phyloP scores from a whole-genome alignment of 208 protist species.

The Leishmania tarentolae region DNA sequence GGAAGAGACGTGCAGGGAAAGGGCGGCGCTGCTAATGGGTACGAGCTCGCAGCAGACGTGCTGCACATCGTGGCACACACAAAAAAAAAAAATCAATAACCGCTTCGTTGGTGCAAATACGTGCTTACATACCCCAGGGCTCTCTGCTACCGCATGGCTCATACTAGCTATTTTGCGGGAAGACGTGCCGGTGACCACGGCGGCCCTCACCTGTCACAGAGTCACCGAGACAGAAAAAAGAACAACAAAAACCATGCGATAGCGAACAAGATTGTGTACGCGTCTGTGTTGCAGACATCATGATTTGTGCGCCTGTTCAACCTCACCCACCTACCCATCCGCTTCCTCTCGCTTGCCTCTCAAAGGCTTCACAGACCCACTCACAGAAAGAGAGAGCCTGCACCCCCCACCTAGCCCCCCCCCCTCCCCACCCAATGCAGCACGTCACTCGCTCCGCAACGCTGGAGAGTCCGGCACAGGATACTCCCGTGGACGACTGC shows the following conservation, averaged over 20 bases:
- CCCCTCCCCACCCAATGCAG: background rate
- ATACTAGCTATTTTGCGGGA: background rate
- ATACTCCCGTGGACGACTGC: background rate
- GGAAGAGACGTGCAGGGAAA: background rate
- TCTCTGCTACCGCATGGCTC: background rate
- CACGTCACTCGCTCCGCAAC: background rate
- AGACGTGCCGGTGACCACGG: background rate
- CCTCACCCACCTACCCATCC: background rate
- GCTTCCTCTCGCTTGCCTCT: background rate
- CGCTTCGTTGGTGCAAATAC: background rate
- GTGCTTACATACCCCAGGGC: too few relatives aligned
- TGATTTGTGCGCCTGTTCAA: background rate
- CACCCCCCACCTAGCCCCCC: background rate
- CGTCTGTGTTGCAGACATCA: constrained; percentile 7
- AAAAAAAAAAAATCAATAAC: background rate
- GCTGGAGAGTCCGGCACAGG: background rate
- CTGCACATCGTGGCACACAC: background rate
- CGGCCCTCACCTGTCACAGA: background rate
- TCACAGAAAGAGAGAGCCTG: background rate
- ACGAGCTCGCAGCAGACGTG: background rate
- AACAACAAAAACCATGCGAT: background rate
- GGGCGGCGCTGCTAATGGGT: background rate
- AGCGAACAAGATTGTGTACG: constrained; percentile 3
- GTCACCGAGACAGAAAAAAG: background rate
- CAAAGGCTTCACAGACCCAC: background rate